phyloP scores from a whole-genome alignment of 1,284 basidiomycete genomes.

The Macrocybe sp. region DNA sequence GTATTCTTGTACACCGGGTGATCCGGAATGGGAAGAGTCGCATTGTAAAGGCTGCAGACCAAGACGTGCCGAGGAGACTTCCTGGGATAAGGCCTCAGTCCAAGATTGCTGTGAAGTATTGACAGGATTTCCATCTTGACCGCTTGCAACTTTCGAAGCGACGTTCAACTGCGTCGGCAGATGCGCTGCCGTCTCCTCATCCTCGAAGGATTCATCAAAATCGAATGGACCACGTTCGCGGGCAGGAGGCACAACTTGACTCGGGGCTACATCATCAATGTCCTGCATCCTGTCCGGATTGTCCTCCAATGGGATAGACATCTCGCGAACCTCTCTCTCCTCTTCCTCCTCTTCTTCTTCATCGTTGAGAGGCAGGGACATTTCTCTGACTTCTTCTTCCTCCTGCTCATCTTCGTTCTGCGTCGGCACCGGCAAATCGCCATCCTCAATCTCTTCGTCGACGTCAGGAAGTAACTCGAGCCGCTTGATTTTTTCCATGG shows the following conservation, averaged over 20 bases:
- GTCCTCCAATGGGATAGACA: slow-evolving; percentile 9
- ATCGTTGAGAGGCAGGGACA: not conserved
- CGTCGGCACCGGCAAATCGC: not conserved
- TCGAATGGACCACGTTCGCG: not conserved
- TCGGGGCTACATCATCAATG: not conserved
- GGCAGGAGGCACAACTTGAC: not conserved
- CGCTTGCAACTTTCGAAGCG: not conserved
- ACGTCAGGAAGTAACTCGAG: slow-evolving; percentile 1
- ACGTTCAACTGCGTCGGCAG: not conserved
- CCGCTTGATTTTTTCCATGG: slow-evolving; percentile 16
- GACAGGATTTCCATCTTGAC: not conserved
- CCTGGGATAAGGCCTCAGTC: too few relatives aligned
- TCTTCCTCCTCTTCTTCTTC: slow-evolving; percentile 24
- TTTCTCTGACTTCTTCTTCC: slow-evolving; percentile 11
- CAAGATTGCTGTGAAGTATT: not conserved
- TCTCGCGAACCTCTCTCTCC: slow-evolving; percentile 25
- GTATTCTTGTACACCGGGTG: not conserved
- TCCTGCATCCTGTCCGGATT: slow-evolving; percentile 1
- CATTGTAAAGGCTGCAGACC: too few relatives aligned
- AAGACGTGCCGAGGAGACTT: too few relatives aligned
- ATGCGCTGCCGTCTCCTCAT: not conserved
- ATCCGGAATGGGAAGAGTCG: not conserved
- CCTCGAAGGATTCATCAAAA: slow-evolving; percentile 6
- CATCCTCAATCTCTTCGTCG: slow-evolving; percentile 8
- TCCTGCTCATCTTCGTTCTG: slow-evolving; percentile 6